A percentile compares a stretch with the other conserved stretches of the same genome.
Conservation (phyloP, 306 rosid species). For the Amphicarpaea edgeworthii region DNA sequence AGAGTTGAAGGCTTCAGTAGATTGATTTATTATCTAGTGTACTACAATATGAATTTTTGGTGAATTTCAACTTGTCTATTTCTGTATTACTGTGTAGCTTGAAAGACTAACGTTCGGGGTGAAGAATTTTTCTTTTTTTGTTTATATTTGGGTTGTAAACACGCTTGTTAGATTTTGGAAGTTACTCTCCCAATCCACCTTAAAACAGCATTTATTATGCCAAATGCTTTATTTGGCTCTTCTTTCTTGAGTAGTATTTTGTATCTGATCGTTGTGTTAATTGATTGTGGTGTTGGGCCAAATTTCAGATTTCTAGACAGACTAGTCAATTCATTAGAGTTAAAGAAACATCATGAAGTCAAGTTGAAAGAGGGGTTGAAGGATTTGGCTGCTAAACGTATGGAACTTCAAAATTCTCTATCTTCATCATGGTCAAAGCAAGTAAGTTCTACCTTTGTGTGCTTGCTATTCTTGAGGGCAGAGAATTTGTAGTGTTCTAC, state of each 20-base stretch:
- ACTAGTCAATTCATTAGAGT: slow-evolving; percentile 82
- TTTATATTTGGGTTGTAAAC: neutral
- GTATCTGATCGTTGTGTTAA: slow-evolving; percentile 15
- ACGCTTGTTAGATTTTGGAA: slow-evolving; percentile 20
- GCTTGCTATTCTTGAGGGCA: neutral
- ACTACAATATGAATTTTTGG: slow-evolving; percentile 3
- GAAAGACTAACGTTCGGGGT: neutral
- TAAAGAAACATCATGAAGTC: slow-evolving; percentile 88
- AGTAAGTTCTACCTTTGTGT: slow-evolving; percentile 53
- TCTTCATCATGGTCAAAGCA: slow-evolving; percentile 95
- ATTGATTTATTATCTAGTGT: slow-evolving; percentile 13
- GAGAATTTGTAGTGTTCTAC: neutral
- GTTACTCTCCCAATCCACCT: neutral
- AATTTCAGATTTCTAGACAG: slow-evolving; percentile 86
- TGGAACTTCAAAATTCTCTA: slow-evolving; percentile 92
- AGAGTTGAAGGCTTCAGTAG: slow-evolving; percentile 19
- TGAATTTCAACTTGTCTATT: slow-evolving; percentile 19
- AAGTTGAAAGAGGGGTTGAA: slow-evolving; percentile 88
- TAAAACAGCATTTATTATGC: neutral
- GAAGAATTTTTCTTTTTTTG: neutral
- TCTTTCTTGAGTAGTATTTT: slow-evolving; percentile 27
- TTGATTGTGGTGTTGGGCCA: slow-evolving; percentile 35
- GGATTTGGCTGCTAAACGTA: slow-evolving; percentile 79
- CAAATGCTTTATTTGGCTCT: slow-evolving; percentile 2
- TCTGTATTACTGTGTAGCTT: neutral